Evolutionary conservation across 2,329 filamentous ascomycete genomes (phyloP), one percentile per base, ranked within the genome.

Genomic region (Cladosporium sp.): DNA sequence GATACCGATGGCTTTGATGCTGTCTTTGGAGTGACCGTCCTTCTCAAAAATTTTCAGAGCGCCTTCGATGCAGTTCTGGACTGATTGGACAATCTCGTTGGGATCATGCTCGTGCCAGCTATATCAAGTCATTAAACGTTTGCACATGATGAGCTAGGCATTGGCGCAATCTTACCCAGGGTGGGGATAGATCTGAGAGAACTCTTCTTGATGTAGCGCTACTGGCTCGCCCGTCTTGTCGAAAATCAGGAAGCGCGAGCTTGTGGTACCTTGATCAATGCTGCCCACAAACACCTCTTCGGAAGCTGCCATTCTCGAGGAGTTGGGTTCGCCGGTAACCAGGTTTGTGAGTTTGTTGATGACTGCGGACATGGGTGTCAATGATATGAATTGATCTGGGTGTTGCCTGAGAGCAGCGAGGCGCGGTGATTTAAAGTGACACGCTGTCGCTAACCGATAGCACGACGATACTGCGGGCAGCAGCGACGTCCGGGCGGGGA

Each of bases 81-180:
- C 88, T 1, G 88, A 86, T 50, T 76, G 73, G 43, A 95, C 76
- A 50, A 95, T 81, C 65, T 89, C 87, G 46, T 81, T 72, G 4
- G 90, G 88, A 63, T 95, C 85, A 66, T 95, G 89, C 68, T 95
- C 90, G 69, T 95, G 88, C 89, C 88, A 95, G 70, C 87, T 90
- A 38, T 13, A 14, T 66, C 4, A 16, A 16, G n/a, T 18, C n/a
- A 19, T 52, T 16, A 52, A 35, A 7, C 19, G 44, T 28, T 43
- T n/a, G 37, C 35, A 5, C 22, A 28, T 28, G 4, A 28, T 28
- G 4, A 10, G 22, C 22, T 10, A 34, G 10, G 19, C 9, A 38
- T 38, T 32, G 28, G 13, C 11, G 43, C 43, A 5, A 45, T 11
- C 83, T 72, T 77, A 93, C 87, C 91, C 91, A 59, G 90, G 85